Evolutionary conservation across 2,329 filamentous ascomycete genomes (phyloP), one percentile per base, ranked within the genome.

Genomic region (Torrubiella hemipterigena): DNA sequence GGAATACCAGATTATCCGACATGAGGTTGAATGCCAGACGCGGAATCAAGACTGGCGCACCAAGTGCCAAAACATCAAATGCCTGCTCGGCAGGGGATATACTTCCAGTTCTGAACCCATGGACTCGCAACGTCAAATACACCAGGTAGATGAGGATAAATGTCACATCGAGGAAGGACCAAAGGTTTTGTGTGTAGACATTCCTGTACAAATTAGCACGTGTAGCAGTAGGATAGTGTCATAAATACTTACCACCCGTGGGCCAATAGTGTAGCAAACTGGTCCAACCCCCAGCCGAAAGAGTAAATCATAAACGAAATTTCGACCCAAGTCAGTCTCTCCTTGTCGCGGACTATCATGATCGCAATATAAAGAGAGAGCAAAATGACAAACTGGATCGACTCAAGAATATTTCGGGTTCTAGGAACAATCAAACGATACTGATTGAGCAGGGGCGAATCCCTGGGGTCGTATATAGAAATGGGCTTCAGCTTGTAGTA

Each of bases 401-500:
- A 68, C 53, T 93, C 84, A 33, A 91, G 66, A 17, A 80, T 58
- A 46, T 81, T 87, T 34, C 84, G 65, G 1, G 79, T 89, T 11
- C 82, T 67, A 9, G 84, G 84, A 7, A 93, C 84, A 40, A 86
- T 80, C 7, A 93, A 67, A 2, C 84, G 79, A 47, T 91, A 91
- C 49, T 93, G 84, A 45, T 93, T 89, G 15, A 93, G 65, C 17
- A 87, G 49, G 2, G 81, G 81, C 5, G 79, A 81, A 40, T 77
- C 72, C 12, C 79, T 63, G 2, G 83, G 84, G 45, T 87, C 77
- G 51, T 91, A 91, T 1, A 91, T 59, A 7, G 80, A 77, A 33
- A 91, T 87, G 3, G 81, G 81, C 42, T 81, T 81, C 46, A 80
- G 71, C 56, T 91, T 91, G 62, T 91, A 93, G 43, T 81, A 76